These are phyloP conservation scores for Xerocomus brunneocitrinus DNA, from an alignment of 768 basidiomycete genomes.

Conservation along the genomic window DNA sequence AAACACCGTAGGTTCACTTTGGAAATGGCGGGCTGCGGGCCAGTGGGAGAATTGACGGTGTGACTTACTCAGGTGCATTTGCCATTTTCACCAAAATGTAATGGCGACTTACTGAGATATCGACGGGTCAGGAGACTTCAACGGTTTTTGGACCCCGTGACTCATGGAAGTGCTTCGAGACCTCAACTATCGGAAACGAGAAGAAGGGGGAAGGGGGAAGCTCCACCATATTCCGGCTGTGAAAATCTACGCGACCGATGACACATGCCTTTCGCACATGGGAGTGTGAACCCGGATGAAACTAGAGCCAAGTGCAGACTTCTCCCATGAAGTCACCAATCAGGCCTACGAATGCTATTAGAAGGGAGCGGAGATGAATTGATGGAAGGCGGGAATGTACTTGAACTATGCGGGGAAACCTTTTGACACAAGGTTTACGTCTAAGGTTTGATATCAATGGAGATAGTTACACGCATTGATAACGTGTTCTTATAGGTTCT, in stretches of 20 bases:
- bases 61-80: background rate
- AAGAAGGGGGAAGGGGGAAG: background rate
- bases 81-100: background rate
- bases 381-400: constrained; percentile 10
- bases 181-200: constrained; percentile 7
- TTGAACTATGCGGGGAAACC: constrained; percentile 2
- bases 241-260: constrained; percentile 9
- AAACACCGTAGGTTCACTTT: background rate
- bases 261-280: constrained; percentile 6
- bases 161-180: constrained; percentile 7
- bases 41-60: background rate
- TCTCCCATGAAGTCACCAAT: constrained; percentile 2
- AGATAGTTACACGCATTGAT: constrained; percentile 16
- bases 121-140: background rate
- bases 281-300: constrained; percentile 3
- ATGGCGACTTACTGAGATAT: background rate
- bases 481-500: constrained; percentile 12
- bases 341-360: constrained; percentile 10
- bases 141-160: background rate
- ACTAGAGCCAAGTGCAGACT: background rate
- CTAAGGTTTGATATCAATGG: constrained; percentile 17
- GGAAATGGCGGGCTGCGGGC: background rate
- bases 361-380: background rate
- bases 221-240: background rate
- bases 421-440: constrained; percentile 5